phyloP scores from a whole-genome alignment of 306 rosid species.

The Canavalia ensiformis region DNA sequence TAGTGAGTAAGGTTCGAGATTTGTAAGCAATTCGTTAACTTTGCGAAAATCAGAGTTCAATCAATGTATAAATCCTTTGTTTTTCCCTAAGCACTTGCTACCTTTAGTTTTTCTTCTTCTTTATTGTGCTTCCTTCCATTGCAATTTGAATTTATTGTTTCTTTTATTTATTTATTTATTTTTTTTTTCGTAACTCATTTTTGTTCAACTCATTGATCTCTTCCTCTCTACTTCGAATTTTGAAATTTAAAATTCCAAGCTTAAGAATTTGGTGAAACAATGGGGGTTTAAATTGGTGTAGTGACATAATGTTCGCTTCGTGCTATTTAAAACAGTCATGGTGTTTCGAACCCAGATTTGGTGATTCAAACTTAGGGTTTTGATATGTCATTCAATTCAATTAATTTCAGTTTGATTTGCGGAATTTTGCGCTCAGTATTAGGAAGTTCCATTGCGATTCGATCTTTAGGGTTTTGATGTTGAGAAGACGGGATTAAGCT shows the following conservation, averaged over 20 bases:
- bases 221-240: conserved; percentile 61
- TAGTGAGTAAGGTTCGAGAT: conserved; percentile 73
- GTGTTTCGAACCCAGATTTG: no score
- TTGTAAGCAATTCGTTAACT: conserved; percentile 69
- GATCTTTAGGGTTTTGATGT: no score
- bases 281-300: conserved; percentile 59
- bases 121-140: conserved; percentile 58
- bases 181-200: conserved; percentile 31
- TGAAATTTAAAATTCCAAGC: conserved; percentile 60
- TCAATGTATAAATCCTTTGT: conserved; percentile 59
- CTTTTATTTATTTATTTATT: no score
- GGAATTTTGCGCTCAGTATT: no score
- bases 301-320: no score
- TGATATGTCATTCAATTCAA: no score
- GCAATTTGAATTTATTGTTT: conserved; percentile 44
- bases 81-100: conserved; percentile 39
- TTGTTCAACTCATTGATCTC: conserved; percentile 52
- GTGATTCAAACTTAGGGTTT: no score
- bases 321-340: no score
- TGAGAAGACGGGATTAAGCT: no score
- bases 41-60: conserved; percentile 73
- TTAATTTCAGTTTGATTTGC: no score
- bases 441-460: no score
- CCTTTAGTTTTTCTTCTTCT: conserved; percentile 61
- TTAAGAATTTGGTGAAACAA: conserved; percentile 57